phyloP scores from a whole-genome alignment of 2,329 filamentous ascomycete genomes.

The Trichophyton rubrum region DNA sequence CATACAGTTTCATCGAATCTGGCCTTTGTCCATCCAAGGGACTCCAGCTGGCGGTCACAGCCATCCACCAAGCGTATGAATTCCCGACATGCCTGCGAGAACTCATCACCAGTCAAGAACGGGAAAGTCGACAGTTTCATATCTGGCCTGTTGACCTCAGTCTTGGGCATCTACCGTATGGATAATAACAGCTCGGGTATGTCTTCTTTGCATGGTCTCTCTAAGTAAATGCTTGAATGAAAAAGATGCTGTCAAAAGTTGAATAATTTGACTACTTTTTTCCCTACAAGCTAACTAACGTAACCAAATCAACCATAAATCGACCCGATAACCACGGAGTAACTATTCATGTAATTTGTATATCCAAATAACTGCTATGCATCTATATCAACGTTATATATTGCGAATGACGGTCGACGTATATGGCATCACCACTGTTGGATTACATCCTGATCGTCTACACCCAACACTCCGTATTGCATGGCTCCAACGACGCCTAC shows the following conservation, averaged over 20 bases:
- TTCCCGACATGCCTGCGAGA: conserved; percentile 5
- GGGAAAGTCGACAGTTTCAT: conserved; percentile 8
- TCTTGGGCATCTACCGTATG: not conserved
- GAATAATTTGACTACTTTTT: not conserved
- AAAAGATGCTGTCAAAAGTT: not conserved
- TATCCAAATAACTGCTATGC: no score
- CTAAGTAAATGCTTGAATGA: not conserved
- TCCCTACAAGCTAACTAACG: no score
- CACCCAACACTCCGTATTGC: conserved; percentile 7
- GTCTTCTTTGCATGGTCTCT: no score
- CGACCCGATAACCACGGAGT: not conserved
- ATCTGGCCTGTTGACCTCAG: not conserved
- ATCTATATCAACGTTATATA: not conserved
- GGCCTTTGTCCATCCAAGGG: conserved; percentile 5
- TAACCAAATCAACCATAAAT: not conserved
- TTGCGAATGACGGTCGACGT: not conserved
- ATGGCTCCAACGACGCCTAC: conserved; percentile 35
- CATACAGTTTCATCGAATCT: conserved; percentile 7
- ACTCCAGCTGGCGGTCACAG: not conserved
- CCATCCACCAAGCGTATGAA: conserved; percentile 3
- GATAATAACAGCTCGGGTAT: not conserved
- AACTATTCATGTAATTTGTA: no score
- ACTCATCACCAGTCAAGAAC: conserved; percentile 6
- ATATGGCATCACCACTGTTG: not conserved
- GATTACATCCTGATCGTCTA: not conserved